Evolutionary conservation across 2,329 filamentous ascomycete species (phyloP), one percentile per base, ranked within the genome.

Genomic region (Fusarium tupiense): DNA sequence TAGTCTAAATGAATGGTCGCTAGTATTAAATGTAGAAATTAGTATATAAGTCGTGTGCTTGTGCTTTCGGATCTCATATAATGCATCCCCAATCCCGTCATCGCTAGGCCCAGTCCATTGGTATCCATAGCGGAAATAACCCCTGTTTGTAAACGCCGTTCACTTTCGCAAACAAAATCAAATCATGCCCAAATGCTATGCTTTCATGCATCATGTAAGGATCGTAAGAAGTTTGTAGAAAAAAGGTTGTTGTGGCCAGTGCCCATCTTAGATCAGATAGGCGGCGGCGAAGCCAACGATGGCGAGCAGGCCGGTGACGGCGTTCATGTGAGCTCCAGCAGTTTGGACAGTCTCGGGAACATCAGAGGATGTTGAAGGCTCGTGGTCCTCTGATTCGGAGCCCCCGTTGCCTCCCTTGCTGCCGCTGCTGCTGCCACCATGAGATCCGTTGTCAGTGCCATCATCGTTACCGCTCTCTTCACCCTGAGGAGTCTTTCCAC

Each of bases 191-290:
- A 74, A 75, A 60, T 73, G 61, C 66, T 49, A 70, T 75, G 72
- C 65, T 64, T 61, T 73, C 72, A 65, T 76, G 72, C 67, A 71
- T 71, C 65, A 56, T 77, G 64, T 71, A 76, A 75, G 69, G 73
- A 75, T 76, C 73, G 73, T 76, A 67, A 70, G 65, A 69, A 73
- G 49, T 64, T 72, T 67, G 46, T 22, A 49, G 26, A 22, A 20
- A 44, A 38, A 62, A 44, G 40, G 35, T 26, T 47, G 20, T 49
- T 47, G 20, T 40, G 26, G 49, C 43, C 46, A 61, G 43, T 56
- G 35, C 35, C 49, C 54, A 44, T 29, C 56, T 83, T 83, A 88
- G 61, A 88, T 66, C 65, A 87, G 78, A 74, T 81, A 84, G 61
- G 79, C 84, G 53, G 80, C 85, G 16, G 82, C 73, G 38, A 85